Evolutionary conservation across 2,329 filamentous ascomycete species (phyloP).

Genomic region (Exophiala spinifera): DNA sequence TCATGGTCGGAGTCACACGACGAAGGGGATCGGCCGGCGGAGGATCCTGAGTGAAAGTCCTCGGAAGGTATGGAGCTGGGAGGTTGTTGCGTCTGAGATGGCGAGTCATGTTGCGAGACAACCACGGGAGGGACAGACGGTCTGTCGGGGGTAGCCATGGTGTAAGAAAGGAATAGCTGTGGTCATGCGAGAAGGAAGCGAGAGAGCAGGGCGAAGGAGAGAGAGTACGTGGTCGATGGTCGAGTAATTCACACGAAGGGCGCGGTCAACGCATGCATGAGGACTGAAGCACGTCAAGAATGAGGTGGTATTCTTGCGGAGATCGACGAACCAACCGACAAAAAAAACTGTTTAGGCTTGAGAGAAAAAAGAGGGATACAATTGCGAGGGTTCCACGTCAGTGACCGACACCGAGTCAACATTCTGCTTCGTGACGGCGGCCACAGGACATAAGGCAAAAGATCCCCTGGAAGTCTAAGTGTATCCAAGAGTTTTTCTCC

Average conservation of each 20-base stretch:
- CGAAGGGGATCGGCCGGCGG: slow-evolving; percentile 16
- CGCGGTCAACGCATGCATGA: too few species aligned
- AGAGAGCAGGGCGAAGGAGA: not conserved
- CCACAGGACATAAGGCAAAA: not conserved
- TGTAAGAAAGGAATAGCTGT: not conserved
- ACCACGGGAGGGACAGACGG: slow-evolving; percentile 8
- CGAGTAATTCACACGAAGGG: too few species aligned
- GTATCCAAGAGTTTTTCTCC: not conserved
- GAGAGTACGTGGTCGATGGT: too few species aligned
- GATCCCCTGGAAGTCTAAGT: not conserved
- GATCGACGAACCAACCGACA: too few species aligned
- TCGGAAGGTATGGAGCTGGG: slow-evolving; percentile 6
- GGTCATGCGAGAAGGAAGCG: not conserved
- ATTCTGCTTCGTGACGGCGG: too few species aligned
- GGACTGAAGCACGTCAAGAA: too few species aligned
- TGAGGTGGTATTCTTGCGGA: too few species aligned
- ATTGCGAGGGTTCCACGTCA: too few species aligned
- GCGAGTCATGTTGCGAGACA: slow-evolving; percentile 9
- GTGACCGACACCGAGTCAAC: too few species aligned
- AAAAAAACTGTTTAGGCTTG: not conserved
- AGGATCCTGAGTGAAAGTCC: slow-evolving; percentile 12
- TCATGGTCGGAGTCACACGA: slow-evolving; percentile 19
- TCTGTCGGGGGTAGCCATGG: slow-evolving; percentile 18
- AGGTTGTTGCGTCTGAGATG: not conserved
- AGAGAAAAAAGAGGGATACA: not conserved